Evolutionary conservation across 805 yeast genomes (phyloP).

Genomic region (Ogataea nonfermentans): DNA sequence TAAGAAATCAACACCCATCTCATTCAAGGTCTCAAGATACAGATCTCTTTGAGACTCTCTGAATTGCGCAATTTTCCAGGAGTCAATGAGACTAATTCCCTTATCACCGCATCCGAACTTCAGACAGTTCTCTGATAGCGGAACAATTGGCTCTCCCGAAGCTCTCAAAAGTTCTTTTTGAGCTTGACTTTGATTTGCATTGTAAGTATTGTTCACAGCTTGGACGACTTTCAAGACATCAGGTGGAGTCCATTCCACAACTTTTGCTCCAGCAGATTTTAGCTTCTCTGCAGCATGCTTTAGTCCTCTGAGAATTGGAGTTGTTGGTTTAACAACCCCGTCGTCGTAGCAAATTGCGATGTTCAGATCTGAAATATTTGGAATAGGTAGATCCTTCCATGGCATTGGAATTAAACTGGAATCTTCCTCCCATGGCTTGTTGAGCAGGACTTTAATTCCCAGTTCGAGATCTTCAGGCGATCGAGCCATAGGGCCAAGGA

Average conservation of each 20-base stretch:
- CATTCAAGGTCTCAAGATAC: constrained; percentile 47
- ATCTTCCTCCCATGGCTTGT: constrained; percentile 57
- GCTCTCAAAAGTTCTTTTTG: constrained; percentile 45
- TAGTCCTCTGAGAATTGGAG: constrained; percentile 44
- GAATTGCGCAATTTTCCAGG: constrained; percentile 43
- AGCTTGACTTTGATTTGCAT: constrained; percentile 58
- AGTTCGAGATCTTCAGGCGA: constrained; percentile 49
- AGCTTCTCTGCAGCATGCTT: constrained; percentile 50
- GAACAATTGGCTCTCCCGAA: constrained; percentile 66
- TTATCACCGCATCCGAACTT: constrained; percentile 55
- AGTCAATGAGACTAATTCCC: constrained; percentile 43
- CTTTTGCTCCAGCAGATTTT: constrained; percentile 51
- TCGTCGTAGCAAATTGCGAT: constrained; percentile 50
- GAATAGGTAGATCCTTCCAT: constrained; percentile 43
- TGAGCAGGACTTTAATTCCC: constrained; percentile 45
- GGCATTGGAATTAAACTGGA: constrained; percentile 47
- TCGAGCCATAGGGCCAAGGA: constrained; percentile 48
- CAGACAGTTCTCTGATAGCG: constrained; percentile 52
- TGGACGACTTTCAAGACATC: constrained; percentile 54
- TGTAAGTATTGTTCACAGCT: constrained; percentile 51
- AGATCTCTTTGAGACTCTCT: constrained; percentile 55
- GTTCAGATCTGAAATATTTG: constrained; percentile 37
- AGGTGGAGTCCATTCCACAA: constrained; percentile 53
- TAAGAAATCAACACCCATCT: constrained; percentile 55
- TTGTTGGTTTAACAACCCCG: constrained; percentile 49